Base-by-base conservation (phyloP, 495 filamentous ascomycete genomes). In the Trichoderma virens region DNA sequence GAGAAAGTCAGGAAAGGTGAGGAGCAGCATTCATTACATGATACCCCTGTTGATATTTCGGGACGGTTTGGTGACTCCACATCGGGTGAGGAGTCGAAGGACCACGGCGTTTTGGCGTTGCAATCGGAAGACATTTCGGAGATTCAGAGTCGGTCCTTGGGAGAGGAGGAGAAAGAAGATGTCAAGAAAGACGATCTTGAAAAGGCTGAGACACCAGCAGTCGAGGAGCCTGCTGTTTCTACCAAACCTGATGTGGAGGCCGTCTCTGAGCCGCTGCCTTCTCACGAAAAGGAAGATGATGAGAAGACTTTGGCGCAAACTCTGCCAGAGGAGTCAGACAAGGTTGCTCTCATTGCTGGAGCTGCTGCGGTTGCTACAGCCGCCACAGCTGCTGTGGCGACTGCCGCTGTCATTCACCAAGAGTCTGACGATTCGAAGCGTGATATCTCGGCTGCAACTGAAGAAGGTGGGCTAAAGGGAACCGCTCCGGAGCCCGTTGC, bases 1-100 rank as follows among this genome's bases (percentile, higher is more conserved):
- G 64, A 61, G 59, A 71, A 43, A 63, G 68, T 43, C 31, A 65
- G 64, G 27, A 69, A 68, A 71, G 72, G 69, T 72, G 70, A 73
- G 72, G 67, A 68, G 25, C 63, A 68, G 35, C 62, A 35, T 47
- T 64, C 65, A 65, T 66, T 62, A 67, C 63, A 39, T 65, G 65
- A 70, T 69, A 67, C 67, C 66, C 63, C 60, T 67, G 62, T 56
- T 30, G 65, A 66, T 59, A 4, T 64, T 59, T 66, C 56, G 61
- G 60, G 65, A 70, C 64, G 64, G 41, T 18, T 38, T 35, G 62
- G 62, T n/a, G 62, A 63, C n/a, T 62, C 35, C 61, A 51, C 25
- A 32, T 28, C 61, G 61, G 39, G 51, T 56, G 51, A 56, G 51
- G 51, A 56, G 51, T 56, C 51, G 51, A 56, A 56, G 51, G 51